Conservation (phyloP, 176 grass and related monocot genomes). For the Musa schizocarpa region DNA sequence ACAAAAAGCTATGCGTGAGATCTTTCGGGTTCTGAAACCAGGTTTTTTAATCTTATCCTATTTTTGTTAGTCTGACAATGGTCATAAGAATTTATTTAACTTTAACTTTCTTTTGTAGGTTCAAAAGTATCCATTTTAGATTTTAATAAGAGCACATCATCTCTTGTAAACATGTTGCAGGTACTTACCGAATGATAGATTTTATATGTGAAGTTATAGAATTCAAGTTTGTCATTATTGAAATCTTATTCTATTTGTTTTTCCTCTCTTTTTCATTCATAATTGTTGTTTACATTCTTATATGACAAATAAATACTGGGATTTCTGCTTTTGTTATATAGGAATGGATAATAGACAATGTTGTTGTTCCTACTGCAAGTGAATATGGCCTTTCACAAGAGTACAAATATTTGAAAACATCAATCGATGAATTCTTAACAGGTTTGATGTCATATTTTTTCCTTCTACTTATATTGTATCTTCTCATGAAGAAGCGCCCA, state of each 20-base stretch:
- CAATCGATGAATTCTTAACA: constrained; percentile 67
- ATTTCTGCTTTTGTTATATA: constrained; percentile 28
- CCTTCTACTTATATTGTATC: background rate
- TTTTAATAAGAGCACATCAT: constrained; percentile 89
- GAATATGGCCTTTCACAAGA: constrained; percentile 59
- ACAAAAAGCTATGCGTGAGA: constrained; percentile 53
- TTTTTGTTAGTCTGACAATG: constrained; percentile 9
- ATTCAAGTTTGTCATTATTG: background rate
- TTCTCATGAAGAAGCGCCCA: background rate
- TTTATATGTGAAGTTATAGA: background rate
- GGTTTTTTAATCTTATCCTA: constrained; percentile 20
- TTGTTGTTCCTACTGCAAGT: constrained; percentile 71
- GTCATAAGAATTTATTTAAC: background rate
- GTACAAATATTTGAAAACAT: constrained; percentile 76
- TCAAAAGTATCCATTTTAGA: constrained; percentile 82
- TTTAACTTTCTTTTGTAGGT: constrained; percentile 29
- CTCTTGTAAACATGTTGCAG: constrained; percentile 54
- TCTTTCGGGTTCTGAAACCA: constrained; percentile 71
- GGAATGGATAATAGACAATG: constrained; percentile 81
- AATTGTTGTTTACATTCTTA: background rate
- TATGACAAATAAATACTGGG: background rate
- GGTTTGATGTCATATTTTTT: constrained; percentile 33
- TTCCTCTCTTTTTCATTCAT: background rate
- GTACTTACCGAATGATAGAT: constrained; percentile 15
- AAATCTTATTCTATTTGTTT: constrained; percentile 2